Evolutionary conservation across 2,329 filamentous ascomycete genomes (phyloP).

Genomic region (Colletotrichum caudatum): DNA sequence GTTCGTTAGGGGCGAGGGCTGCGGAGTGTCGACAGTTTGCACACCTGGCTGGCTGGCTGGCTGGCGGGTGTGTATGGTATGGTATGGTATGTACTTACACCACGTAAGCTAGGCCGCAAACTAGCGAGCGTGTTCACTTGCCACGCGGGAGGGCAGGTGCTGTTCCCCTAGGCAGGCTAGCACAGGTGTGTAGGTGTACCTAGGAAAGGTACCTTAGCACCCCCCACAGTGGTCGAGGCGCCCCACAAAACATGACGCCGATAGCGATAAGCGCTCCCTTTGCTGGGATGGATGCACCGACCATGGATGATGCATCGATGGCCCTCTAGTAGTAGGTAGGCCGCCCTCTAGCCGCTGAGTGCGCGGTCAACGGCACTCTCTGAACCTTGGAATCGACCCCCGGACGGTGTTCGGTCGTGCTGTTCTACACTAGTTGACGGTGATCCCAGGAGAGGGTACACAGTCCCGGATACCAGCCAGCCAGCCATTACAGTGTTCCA

Average conservation of each 20-base stretch:
- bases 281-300: not conserved
- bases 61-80: conserved; percentile 15
- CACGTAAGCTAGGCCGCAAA: conserved; percentile 40
- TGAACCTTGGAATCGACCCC: too few relatives aligned
- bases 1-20: conserved; percentile 13
- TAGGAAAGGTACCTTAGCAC: too few relatives aligned
- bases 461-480: not conserved
- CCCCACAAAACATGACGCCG: conserved; percentile 28
- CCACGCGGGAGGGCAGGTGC: conserved; percentile 32
- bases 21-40: conserved; percentile 35
- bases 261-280: conserved; percentile 25
- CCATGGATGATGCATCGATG: not conserved
- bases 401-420: not conserved
- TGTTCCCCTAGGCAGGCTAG: conserved; percentile 10
- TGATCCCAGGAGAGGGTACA: not conserved
- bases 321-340: too few relatives aligned
- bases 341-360: not conserved
- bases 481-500: not conserved
- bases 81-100: conserved; percentile 37
- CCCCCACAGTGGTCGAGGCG: conserved; percentile 31
- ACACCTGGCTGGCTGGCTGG: too few relatives aligned
- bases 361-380: not conserved
- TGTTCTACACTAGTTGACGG: not conserved
- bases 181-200: too few relatives aligned
- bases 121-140: conserved; percentile 42